phyloP scores from a whole-genome alignment of 1,284 basidiomycete genomes.

The Ustanciosporium gigantosporum region DNA sequence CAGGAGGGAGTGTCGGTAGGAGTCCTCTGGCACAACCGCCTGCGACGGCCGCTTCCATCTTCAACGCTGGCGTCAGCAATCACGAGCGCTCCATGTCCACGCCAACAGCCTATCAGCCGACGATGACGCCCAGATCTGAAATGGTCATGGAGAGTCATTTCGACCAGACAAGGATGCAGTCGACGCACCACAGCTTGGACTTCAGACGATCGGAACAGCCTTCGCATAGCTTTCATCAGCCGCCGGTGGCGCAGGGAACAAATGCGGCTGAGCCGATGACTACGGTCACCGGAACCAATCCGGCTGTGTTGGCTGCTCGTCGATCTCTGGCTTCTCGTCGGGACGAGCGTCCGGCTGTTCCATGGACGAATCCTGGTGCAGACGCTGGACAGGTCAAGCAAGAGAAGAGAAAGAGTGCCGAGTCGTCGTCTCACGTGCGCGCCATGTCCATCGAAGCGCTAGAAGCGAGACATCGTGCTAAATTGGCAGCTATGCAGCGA shows the following conservation, averaged over 20 bases:
- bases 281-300: constrained; percentile 11
- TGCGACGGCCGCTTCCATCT: neutral
- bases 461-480: constrained; percentile 34
- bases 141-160: neutral
- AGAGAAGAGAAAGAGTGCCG: constrained; percentile 6
- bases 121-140: no score
- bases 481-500: constrained; percentile 36
- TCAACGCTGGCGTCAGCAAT: neutral
- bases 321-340: constrained; percentile 26
- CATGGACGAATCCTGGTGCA: constrained; percentile 31
- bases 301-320: constrained; percentile 21
- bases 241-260: neutral
- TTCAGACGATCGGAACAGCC: no score
- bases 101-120: no score
- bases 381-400: constrained; percentile 2
- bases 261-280: neutral
- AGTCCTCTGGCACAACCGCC: neutral
- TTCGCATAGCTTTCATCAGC: no score
- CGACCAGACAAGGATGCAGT: no score
- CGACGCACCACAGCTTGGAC: no score
- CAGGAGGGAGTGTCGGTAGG: neutral
- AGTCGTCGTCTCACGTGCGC: constrained; percentile 3
- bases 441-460: constrained; percentile 43
- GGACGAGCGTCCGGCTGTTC: constrained; percentile 12
- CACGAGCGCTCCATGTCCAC: neutral